Base-by-base conservation (phyloP, 192 early-diverging fungal genomes). In the Globomyces pollinis-pini region DNA sequence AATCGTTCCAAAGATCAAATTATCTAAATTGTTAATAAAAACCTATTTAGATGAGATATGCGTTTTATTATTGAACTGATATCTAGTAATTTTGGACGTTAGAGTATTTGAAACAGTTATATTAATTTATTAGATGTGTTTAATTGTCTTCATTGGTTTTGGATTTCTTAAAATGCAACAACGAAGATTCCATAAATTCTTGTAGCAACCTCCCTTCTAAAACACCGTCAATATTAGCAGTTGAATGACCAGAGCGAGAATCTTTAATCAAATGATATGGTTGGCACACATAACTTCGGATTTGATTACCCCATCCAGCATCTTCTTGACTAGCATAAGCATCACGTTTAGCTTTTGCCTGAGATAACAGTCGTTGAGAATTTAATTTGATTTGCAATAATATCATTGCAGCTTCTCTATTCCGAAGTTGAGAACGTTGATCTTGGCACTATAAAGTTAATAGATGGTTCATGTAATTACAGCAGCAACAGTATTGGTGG, bases 371-470 rank as follows among this genome's bases (percentile, higher is more conserved):
- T 61, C 92, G 86, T 16, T 65, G 63, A 36, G 74, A 58, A 34
- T 70, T 67, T 24, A 98, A 69, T 49, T 85, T 80, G 0, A 91
- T 85, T 11, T 84, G 75, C 32, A 98, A 59, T 43, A 95, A 80
- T 49, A 84, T 79, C 69, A 98, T 76, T 0, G 93, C 95, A 59
- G 86, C 89, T 0, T 86, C 86, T 62, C 83, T 85, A 71, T 98
- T 98, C 76, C 84, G 65, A 55, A 90, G 86, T 66, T 98, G 94
- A n/a, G 93, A 95, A 47, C 93, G 74, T 64, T 95, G 89, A 54
- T 87, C 88, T 74, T 96, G 93, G 70, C 71, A 78, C 47, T 69
- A 52, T 3, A 93, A 88, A 5, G 81, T 77, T 33, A 93, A n/a
- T n/a, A n/a, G n/a, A n/a, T n/a, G n/a, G n/a, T n/a, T n/a, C n/a